These are phyloP conservation scores for Pezicula neosporulosa DNA, from an alignment of 2,329 filamentous ascomycete genomes.

Conservation along the genomic window DNA sequence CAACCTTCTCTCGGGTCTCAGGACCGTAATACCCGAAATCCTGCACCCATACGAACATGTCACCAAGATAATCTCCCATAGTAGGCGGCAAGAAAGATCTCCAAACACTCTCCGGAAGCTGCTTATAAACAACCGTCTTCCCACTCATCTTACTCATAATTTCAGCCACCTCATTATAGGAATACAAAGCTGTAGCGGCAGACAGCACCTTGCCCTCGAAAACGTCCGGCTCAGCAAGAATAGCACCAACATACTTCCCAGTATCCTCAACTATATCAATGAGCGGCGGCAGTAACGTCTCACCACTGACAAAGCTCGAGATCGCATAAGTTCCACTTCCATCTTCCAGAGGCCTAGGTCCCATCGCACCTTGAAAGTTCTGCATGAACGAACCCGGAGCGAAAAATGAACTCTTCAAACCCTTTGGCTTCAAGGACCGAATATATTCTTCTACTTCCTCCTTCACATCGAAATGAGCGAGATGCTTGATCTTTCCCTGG, in stretches of 20 bases:
- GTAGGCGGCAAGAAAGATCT: slow-evolving; percentile 4
- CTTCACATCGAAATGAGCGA: slow-evolving; percentile 30
- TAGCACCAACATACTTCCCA: slow-evolving; percentile 28
- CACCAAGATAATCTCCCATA: slow-evolving; percentile 7
- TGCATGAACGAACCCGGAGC: slow-evolving; percentile 44
- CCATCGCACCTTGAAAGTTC: slow-evolving; percentile 30
- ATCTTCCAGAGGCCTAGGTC: slow-evolving; percentile 12
- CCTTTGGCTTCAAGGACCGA: slow-evolving; percentile 25
- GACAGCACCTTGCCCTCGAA: slow-evolving; percentile 39
- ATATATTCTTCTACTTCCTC: slow-evolving; percentile 26
- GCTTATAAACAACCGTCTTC: slow-evolving; percentile 3
- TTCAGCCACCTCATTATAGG: neutral
- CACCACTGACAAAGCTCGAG: slow-evolving; percentile 10
- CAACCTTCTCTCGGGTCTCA: slow-evolving; percentile 24
- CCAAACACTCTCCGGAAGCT: slow-evolving; percentile 1
- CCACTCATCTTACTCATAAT: neutral
- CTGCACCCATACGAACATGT: slow-evolving; percentile 16
- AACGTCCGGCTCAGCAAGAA: slow-evolving; percentile 37
- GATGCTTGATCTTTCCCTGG: slow-evolving; percentile 30
- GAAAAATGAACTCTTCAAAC: slow-evolving; percentile 41
- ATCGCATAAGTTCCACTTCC: slow-evolving; percentile 13
- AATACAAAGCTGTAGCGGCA: slow-evolving; percentile 35
- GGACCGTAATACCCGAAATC: slow-evolving; percentile 33
- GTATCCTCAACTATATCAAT: slow-evolving; percentile 22
- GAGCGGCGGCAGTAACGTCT: slow-evolving; percentile 21